Conservation (phyloP, 148 eudicot species). For the Cornus controversa region DNA sequence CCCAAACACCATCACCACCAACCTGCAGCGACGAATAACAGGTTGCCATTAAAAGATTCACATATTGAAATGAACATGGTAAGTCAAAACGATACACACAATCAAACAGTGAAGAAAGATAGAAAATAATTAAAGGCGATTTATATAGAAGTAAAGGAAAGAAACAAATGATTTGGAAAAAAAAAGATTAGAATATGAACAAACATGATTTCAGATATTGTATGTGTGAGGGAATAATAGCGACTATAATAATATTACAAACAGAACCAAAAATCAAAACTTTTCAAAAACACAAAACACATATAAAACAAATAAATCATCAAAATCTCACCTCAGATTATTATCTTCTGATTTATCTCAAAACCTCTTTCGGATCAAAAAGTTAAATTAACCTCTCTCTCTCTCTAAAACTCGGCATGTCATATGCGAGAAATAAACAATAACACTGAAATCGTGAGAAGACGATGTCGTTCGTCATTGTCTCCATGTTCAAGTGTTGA, state of each 20-base stretch:
- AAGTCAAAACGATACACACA: no score
- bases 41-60: neutral
- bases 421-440: slow-evolving; percentile 19
- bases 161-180: neutral
- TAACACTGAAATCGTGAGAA: neutral
- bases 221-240: neutral
- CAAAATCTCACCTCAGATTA: slow-evolving; percentile 8
- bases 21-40: no score
- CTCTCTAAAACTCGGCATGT: slow-evolving; percentile 8
- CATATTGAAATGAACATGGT: slow-evolving; percentile 13
- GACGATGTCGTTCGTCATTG: no score
- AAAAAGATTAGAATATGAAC: neutral
- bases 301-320: no score
- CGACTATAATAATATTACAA: neutral
- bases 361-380: neutral
- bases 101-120: neutral
- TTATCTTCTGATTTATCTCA: neutral
- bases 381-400: neutral
- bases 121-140: neutral
- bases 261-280: slow-evolving; percentile 15
- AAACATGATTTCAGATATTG: neutral
- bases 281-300: no score
- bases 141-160: neutral
- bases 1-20: no score
- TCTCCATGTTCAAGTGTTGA: neutral